Evolutionary conservation across 306 rosid genomes (phyloP).

Genomic region (Clitoria ternatea): DNA sequence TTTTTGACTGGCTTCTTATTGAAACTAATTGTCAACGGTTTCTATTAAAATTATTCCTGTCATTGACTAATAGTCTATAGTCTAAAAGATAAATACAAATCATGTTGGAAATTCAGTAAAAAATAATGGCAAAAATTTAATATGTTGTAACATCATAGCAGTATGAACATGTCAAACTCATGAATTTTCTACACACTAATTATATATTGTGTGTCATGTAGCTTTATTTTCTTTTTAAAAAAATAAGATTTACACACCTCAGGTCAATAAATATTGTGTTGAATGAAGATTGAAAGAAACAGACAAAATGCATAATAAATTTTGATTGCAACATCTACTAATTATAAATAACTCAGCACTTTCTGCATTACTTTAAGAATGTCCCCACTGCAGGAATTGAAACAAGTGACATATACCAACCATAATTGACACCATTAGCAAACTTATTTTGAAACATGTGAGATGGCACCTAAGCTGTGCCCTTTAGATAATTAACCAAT

Average conservation of each 20-base stretch:
- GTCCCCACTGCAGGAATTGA: neutral
- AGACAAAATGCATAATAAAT: neutral
- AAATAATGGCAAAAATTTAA: neutral
- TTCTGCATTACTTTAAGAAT: neutral
- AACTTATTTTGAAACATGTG: neutral
- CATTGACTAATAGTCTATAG: conserved; percentile 8
- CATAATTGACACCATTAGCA: neutral
- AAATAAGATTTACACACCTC: neutral
- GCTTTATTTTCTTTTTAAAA: neutral
- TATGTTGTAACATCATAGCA: neutral
- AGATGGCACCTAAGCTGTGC: neutral
- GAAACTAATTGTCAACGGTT: neutral
- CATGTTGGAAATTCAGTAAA: neutral
- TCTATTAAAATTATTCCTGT: neutral
- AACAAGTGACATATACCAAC: neutral
- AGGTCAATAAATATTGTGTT: neutral
- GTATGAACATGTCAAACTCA: neutral
- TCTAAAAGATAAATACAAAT: neutral
- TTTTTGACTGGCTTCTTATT: neutral
- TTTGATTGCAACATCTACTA: neutral
- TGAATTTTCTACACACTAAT: neutral
- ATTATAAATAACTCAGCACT: conserved; percentile 3
- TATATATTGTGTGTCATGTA: neutral
- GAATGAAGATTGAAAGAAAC: neutral
- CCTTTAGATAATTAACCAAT: neutral